A percentile compares a stretch with the other conserved stretches of the same genome.
These are phyloP conservation scores for Mycena albidolilacea DNA, from an alignment of 768 basidiomycete genomes.

Conservation along the genomic window DNA sequence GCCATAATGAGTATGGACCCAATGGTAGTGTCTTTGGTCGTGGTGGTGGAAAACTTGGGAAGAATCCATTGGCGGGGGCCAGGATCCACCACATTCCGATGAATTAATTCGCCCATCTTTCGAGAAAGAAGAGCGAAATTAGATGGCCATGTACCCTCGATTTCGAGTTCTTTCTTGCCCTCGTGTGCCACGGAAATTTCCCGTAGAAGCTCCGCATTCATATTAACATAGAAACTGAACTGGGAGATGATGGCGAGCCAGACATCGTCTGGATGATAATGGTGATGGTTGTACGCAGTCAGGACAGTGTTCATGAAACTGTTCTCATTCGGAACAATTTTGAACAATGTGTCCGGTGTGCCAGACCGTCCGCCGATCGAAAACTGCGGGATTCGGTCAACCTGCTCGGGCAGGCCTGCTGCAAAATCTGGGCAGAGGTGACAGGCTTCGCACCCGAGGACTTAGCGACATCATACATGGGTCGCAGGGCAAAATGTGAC, in stretches of 20 bases:
- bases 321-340: background rate
- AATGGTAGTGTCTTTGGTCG: background rate
- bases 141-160: background rate
- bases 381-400: background rate
- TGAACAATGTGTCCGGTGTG: background rate
- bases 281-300: background rate
- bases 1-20: conserved; percentile 1
- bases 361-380: background rate
- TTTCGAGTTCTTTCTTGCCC: conserved; percentile 12
- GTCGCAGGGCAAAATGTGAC: background rate
- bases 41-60: background rate
- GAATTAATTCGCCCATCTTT: background rate
- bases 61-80: background rate
- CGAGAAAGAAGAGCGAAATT: background rate
- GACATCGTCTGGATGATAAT: conserved; percentile 64
- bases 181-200: conserved; percentile 46
- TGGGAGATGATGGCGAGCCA: conserved; percentile 60
- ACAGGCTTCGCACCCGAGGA: background rate
- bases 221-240: no score
- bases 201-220: background rate
- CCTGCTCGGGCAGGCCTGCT: background rate
- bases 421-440: background rate
- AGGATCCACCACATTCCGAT: background rate
- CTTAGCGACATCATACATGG: background rate
- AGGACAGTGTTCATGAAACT: conserved; percentile 1